Percentiles rank a stretch among this genome's conserved stretches.
Evolutionary conservation across 2,329 filamentous ascomycete genomes (phyloP).

Genomic region (Penicillium psychrosexuale): DNA sequence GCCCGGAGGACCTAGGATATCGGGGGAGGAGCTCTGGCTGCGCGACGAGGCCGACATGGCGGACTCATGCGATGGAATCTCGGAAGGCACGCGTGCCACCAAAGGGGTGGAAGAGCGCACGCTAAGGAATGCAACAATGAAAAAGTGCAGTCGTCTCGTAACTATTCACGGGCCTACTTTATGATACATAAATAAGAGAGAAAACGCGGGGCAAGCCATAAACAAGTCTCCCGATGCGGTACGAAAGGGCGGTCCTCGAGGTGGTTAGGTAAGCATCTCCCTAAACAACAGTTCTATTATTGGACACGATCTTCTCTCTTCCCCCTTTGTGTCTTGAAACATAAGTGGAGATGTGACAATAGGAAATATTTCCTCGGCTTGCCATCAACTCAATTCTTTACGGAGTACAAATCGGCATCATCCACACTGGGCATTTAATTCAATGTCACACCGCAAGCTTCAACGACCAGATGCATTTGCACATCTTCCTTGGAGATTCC

Average conservation of each 20-base stretch:
- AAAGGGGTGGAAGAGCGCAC: conserved; percentile 20
- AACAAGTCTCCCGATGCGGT: conserved; percentile 40
- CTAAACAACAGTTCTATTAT: conserved; percentile 2
- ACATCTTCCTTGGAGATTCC: conserved; percentile 35
- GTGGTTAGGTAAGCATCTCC: conserved; percentile 17
- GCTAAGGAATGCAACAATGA: conserved; percentile 18
- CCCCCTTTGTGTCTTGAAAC: background rate
- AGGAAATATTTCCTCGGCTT: background rate
- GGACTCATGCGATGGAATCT: conserved; percentile 17
- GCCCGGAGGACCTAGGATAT: conserved; percentile 43
- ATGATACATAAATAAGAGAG: conserved; percentile 11
- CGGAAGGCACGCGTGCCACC: conserved; percentile 23
- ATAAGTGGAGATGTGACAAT: background rate
- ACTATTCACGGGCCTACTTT: conserved; percentile 7
- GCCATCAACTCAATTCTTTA: background rate
- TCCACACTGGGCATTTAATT: conserved; percentile 3
- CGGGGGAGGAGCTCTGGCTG: conserved; percentile 42
- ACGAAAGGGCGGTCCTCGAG: conserved; percentile 16
- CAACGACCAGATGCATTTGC: conserved; percentile 22
- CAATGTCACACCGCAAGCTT: conserved; percentile 12
- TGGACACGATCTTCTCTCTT: background rate
- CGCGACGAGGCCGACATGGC: conserved; percentile 34
- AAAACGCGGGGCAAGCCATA: conserved; percentile 26
- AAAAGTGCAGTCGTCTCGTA: conserved; percentile 1
- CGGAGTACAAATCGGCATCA: background rate